phyloP scores from a whole-genome alignment of 2,329 filamentous ascomycete genomes.

The Pestalotiopsis sp. region DNA sequence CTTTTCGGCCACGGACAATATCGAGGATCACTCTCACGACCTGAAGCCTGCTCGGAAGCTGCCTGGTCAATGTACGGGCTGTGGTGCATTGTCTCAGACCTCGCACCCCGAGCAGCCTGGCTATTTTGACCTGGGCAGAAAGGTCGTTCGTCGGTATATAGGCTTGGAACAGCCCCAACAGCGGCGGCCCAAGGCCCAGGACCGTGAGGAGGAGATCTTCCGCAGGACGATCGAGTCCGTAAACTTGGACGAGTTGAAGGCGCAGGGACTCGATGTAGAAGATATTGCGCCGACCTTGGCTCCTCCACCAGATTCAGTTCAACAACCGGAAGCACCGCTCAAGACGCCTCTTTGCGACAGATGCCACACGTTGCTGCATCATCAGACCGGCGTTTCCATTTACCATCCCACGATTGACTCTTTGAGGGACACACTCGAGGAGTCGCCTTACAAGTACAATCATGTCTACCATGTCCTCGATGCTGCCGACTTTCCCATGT shows the following conservation, averaged over 20 bases:
- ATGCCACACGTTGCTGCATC: conserved; percentile 80
- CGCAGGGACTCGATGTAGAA: conserved; percentile 46
- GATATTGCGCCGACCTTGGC: conserved; percentile 32
- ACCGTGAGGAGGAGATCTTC: conserved; percentile 44
- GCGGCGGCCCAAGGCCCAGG: conserved; percentile 11
- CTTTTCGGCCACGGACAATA: not conserved
- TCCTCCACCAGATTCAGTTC: conserved; percentile 15
- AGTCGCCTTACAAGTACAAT: conserved; percentile 87
- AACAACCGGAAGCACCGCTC: conserved; percentile 17
- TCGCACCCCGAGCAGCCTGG: conserved; percentile 50
- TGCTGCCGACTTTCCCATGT: conserved; percentile 96
- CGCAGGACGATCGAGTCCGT: conserved; percentile 44
- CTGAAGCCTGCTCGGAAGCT: conserved; percentile 31
- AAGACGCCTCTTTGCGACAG: conserved; percentile 74
- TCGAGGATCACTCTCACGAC: not conserved
- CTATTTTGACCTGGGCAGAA: conserved; percentile 55
- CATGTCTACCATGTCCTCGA: conserved; percentile 95
- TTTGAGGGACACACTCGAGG: conserved; percentile 79
- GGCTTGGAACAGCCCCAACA: conserved; percentile 28
- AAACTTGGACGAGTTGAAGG: conserved; percentile 40
- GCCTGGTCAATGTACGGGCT: conserved; percentile 62
- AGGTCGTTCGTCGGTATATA: conserved; percentile 50
- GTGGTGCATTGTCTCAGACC: conserved; percentile 64
- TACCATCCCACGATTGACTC: conserved; percentile 79
- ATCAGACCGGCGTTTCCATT: conserved; percentile 71